Evolutionary conservation across 1,139 yeast genomes (phyloP).

Genomic region (Diutina siamensis): DNA sequence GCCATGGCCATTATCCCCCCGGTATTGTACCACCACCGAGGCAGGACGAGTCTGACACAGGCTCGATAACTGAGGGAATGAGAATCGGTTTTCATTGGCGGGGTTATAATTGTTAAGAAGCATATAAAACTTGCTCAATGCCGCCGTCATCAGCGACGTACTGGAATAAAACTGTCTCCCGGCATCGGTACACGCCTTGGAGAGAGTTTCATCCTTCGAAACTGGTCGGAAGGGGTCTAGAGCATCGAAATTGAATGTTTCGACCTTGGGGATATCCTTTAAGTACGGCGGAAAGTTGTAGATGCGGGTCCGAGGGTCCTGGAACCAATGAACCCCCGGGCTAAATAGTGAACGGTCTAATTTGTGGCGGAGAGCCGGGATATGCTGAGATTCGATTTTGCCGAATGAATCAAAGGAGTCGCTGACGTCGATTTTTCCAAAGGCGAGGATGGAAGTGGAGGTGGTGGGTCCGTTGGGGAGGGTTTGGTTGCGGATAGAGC

Average conservation of each 20-base stretch:
- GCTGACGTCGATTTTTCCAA: not conserved
- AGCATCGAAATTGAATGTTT: slow-evolving; percentile 54
- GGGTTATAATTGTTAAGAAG: slow-evolving; percentile 42
- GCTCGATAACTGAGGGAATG: slow-evolving; percentile 26
- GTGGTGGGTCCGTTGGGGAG: not conserved
- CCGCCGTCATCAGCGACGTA: slow-evolving; percentile 77
- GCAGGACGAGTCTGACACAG: slow-evolving; percentile 24
- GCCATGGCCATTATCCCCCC: not conserved
- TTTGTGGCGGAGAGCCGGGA: slow-evolving; percentile 44
- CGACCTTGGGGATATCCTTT: slow-evolving; percentile 49
- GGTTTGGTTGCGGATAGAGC: not conserved
- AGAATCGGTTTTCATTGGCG: slow-evolving; percentile 15
- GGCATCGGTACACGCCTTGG: slow-evolving; percentile 34
- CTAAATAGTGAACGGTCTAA: slow-evolving; percentile 62
- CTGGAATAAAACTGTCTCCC: slow-evolving; percentile 53
- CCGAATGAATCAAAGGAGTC: not conserved
- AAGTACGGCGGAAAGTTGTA: slow-evolving; percentile 60
- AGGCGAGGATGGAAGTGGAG: not conserved
- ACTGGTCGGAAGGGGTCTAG: slow-evolving; percentile 53
- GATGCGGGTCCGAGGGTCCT: slow-evolving; percentile 65
- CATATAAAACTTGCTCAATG: slow-evolving; percentile 65
- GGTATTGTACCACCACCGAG: slow-evolving; percentile 25
- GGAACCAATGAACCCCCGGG: slow-evolving; percentile 74
- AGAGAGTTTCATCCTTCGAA: slow-evolving; percentile 46
- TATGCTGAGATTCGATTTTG: slow-evolving; percentile 9